A percentile compares a stretch with the other conserved stretches of the same genome.
phyloP scores from a whole-genome alignment of 345 rosid genomes.

The Passiflora organensis region DNA sequence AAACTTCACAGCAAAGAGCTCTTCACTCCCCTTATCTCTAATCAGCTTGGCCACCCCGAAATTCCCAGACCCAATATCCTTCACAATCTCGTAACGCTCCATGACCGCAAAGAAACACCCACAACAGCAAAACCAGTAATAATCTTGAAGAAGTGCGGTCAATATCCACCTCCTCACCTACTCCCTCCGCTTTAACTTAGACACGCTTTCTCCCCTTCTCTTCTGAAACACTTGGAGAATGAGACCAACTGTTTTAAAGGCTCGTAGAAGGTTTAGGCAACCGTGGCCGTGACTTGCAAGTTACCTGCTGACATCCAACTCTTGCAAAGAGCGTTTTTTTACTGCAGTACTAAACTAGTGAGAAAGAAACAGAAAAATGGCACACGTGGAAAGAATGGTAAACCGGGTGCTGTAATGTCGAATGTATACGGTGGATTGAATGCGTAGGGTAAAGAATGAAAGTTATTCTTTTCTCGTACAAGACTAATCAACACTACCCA shows the following conservation, averaged over 20 bases:
- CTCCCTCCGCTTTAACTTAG: not conserved
- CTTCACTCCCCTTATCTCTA: constrained; percentile 50
- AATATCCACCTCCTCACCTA: not conserved
- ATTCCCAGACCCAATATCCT: constrained; percentile 86
- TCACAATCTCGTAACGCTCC: constrained; percentile 76
- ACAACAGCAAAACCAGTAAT: not conserved
- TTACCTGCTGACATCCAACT: not conserved
- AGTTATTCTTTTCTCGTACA: too few species aligned
- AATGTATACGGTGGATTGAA: too few species aligned
- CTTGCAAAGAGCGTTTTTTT: not conserved
- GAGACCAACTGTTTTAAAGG: not conserved
- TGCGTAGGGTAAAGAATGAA: too few species aligned
- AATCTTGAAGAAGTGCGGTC: not conserved
- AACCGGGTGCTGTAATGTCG: too few species aligned
- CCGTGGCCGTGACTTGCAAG: not conserved
- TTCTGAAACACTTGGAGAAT: not conserved
- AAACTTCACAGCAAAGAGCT: constrained; percentile 71
- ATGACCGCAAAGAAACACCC: constrained; percentile 18
- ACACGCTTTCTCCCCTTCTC: not conserved
- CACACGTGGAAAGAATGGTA: constrained; percentile 6
- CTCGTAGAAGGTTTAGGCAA: not conserved
- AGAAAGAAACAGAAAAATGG: not conserved
- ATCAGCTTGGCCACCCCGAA: constrained; percentile 87
- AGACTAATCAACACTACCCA: too few species aligned
- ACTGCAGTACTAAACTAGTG: not conserved